phyloP scores from a whole-genome alignment of 2,329 filamentous ascomycete genomes.

The Colletotrichum godetiae region DNA sequence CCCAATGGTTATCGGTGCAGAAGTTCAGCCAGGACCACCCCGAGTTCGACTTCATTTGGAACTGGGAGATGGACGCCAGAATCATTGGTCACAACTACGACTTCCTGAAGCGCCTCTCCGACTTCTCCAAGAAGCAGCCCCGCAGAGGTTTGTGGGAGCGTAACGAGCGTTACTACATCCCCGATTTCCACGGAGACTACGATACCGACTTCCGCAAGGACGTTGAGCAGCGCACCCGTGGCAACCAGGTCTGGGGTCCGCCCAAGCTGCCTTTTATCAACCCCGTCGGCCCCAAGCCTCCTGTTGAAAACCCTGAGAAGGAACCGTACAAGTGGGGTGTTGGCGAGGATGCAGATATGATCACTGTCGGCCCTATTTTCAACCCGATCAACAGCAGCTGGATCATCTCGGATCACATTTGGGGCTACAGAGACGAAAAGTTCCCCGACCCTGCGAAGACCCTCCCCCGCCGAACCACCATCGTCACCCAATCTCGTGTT shows the following conservation, averaged over 20 bases:
- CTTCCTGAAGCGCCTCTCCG: conserved; percentile 73
- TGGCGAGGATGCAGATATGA: conserved; percentile 79
- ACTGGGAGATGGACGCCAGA: conserved; percentile 87
- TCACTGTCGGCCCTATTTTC: conserved; percentile 83
- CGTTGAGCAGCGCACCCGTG: conserved; percentile 65
- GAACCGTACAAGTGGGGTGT: conserved; percentile 82
- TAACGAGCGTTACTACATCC: conserved; percentile 79
- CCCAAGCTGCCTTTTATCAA: conserved; percentile 67
- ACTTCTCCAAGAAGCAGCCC: conserved; percentile 75
- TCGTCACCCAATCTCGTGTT: conserved; percentile 80
- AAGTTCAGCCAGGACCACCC: conserved; percentile 81
- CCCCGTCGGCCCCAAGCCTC: conserved; percentile 73
- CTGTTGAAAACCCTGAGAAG: conserved; percentile 64
- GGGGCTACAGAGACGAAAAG: conserved; percentile 68
- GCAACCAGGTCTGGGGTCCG: conserved; percentile 75
- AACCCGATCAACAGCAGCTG: conserved; percentile 79
- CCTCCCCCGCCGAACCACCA: conserved; percentile 79
- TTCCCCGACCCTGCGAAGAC: conserved; percentile 62
- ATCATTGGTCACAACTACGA: conserved; percentile 87
- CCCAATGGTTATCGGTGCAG: conserved; percentile 79
- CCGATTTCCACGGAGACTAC: conserved; percentile 74
- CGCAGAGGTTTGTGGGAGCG: conserved; percentile 81
- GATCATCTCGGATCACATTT: conserved; percentile 76
- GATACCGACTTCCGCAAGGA: conserved; percentile 73
- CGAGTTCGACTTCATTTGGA: conserved; percentile 86